Conservation (phyloP, 768 basidiomycete genomes). For the Bullera alba region DNA sequence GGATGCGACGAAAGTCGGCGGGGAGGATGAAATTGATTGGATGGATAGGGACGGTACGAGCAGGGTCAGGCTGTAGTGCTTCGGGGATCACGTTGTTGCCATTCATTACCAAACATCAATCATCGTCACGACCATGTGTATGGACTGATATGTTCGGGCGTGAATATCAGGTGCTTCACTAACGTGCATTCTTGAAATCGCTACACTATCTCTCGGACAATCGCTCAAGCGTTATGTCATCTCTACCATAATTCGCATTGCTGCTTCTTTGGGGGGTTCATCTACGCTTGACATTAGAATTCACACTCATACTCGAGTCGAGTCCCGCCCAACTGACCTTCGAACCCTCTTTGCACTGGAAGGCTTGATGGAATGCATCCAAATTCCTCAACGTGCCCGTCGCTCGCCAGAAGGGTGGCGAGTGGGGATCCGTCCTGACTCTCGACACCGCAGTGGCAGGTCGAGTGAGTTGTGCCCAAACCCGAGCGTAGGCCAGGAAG, state of each 20-base stretch:
- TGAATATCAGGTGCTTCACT: not conserved
- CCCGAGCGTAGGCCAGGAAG: conserved; percentile 80
- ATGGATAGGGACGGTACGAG: not conserved
- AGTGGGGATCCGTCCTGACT: conserved; percentile 82
- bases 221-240: not conserved
- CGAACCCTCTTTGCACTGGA: conserved; percentile 67
- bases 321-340: conserved; percentile 53
- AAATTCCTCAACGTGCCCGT: conserved; percentile 83
- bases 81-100: not conserved
- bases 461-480: conserved; percentile 79
- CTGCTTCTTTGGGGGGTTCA: conserved; percentile 74
- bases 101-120: not conserved
- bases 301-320: not conserved
- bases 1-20: conserved; percentile 17
- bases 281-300: conserved; percentile 47
- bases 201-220: not conserved
- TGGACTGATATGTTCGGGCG: no score
- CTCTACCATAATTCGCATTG: conserved; percentile 71
- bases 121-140: no score
- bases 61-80: not conserved
- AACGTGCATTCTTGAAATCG: not conserved
- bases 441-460: conserved; percentile 66
- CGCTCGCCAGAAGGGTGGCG: conserved; percentile 69
- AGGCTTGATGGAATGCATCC: conserved; percentile 79
- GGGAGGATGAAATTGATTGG: conserved; percentile 34